These are phyloP conservation scores for Helianthus tuberosus DNA, from an alignment of 129 eudicot genomes.

Conservation along the genomic window DNA sequence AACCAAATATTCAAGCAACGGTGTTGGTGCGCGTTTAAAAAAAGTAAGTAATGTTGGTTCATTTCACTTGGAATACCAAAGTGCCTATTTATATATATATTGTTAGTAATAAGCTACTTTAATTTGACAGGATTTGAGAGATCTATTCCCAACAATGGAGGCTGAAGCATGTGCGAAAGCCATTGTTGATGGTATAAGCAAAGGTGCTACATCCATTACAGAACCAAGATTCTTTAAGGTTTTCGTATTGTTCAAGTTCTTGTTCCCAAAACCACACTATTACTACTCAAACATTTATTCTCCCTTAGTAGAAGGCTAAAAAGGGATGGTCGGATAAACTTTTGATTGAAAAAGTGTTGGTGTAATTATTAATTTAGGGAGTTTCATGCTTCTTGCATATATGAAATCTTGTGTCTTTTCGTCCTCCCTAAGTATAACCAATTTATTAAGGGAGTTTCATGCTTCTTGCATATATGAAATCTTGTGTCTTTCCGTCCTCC, in stretches of 20 bases:
- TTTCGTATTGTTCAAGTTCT: constrained; percentile 17
- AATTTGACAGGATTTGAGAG: constrained; percentile 20
- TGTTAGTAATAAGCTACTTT: background rate
- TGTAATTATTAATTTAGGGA: background rate
- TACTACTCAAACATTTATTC: constrained; percentile 4
- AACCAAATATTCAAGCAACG: constrained; percentile 26
- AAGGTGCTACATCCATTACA: constrained; percentile 36
- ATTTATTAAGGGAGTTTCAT: background rate
- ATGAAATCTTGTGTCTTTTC: background rate
- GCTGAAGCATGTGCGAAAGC: constrained; percentile 35
- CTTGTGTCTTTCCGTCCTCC: background rate
- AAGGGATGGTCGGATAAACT: background rate
- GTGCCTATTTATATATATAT: background rate
- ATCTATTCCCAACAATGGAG: constrained; percentile 24
- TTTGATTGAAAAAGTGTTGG: background rate
- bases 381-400: background rate
- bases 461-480: background rate
- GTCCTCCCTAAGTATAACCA: too few species aligned
- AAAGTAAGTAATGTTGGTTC: constrained; percentile 13
- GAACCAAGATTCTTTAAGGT: constrained; percentile 29
- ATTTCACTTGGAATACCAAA: background rate
- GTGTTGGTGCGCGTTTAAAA: constrained; percentile 1
- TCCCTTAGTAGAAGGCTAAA: background rate
- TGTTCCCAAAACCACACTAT: constrained; percentile 32
- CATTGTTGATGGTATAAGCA: constrained; percentile 34